Evolutionary conservation across 345 rosid genomes (phyloP).

Genomic region (Theobroma cacao): DNA sequence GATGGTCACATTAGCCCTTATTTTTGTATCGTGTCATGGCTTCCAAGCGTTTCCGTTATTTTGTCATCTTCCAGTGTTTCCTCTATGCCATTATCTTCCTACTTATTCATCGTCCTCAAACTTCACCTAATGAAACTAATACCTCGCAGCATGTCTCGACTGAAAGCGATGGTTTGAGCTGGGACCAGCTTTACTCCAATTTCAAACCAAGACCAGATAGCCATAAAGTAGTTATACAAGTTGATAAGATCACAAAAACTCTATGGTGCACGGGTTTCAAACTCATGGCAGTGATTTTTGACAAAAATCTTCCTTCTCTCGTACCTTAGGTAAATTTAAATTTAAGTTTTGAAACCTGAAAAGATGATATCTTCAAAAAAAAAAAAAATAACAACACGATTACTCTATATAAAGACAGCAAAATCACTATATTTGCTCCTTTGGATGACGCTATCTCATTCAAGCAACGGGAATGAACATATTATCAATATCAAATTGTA

Average conservation of each 20-base stretch:
- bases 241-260: not conserved
- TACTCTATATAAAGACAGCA: not conserved
- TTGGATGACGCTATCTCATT: not conserved
- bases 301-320: not conserved
- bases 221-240: not conserved
- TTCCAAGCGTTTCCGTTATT: too few relatives aligned
- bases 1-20: too few relatives aligned
- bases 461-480: not conserved
- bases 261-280: not conserved
- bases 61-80: too few relatives aligned
- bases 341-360: too few relatives aligned
- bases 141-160: not conserved
- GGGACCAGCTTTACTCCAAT: too few relatives aligned
- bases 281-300: not conserved
- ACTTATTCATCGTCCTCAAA: too few relatives aligned
- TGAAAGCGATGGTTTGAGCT: not conserved
- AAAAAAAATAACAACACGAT: too few relatives aligned
- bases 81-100: too few relatives aligned
- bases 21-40: too few relatives aligned
- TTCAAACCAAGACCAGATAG: not conserved
- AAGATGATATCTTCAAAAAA: too few relatives aligned
- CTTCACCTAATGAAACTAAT: too few relatives aligned
- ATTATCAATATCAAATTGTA: not conserved
- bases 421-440: not conserved
- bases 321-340: not conserved